Evolutionary conservation across 257 asterid genomes (phyloP).

Genomic region (Henckelia pumila): DNA sequence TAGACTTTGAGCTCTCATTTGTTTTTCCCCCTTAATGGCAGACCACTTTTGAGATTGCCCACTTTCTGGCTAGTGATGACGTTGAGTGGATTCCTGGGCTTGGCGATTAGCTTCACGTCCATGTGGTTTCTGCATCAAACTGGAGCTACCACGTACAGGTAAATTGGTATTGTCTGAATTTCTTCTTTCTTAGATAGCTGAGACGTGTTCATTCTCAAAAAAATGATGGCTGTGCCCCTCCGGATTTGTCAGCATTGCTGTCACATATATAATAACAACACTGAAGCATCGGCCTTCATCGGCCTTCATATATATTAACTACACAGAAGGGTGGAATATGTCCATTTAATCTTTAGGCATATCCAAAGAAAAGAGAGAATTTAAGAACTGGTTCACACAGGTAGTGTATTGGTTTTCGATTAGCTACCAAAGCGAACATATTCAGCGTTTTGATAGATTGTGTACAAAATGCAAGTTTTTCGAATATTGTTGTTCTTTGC

Average conservation of each 20-base stretch:
- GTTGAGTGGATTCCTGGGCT: conserved; percentile 84
- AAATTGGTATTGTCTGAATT: conserved; percentile 3
- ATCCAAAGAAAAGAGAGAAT: too few species aligned
- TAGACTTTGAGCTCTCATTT: conserved; percentile 41
- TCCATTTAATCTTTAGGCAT: not conserved
- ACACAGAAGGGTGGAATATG: not conserved
- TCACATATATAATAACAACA: too few species aligned
- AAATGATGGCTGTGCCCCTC: too few species aligned
- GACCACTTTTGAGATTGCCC: conserved; percentile 76
- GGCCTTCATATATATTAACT: not conserved
- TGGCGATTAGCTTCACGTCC: conserved; percentile 85
- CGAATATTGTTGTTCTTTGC: not conserved
- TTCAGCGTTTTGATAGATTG: not conserved
- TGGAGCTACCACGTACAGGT: conserved; percentile 92
- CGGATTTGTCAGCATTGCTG: too few species aligned
- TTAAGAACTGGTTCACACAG: too few species aligned
- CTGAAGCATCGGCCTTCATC: too few species aligned
- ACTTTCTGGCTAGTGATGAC: conserved; percentile 80
- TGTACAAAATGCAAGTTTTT: not conserved
- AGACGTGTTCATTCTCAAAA: not conserved
- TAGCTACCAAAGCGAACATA: too few species aligned
- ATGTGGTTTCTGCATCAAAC: conserved; percentile 99
- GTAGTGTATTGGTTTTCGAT: too few species aligned
- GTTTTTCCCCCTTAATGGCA: conserved; percentile 34
- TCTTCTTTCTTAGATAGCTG: not conserved